Evolutionary conservation across 352 stramenopile genomes (phyloP), one percentile per base, ranked within the genome.

Genomic region (Phytopythium kandeliae): DNA sequence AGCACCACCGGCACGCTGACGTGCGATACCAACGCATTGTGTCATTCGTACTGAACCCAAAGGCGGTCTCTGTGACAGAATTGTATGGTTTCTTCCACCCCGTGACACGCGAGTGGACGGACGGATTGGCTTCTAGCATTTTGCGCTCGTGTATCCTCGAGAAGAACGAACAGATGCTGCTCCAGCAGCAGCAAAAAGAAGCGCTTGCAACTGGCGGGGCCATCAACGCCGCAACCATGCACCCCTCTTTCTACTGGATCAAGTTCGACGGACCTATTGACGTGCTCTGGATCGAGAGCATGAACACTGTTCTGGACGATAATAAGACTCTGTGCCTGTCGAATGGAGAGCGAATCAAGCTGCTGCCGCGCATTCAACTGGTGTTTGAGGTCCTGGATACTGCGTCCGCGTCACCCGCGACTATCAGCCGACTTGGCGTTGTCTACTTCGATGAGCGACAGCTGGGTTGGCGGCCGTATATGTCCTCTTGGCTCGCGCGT

Each of bases 381-480:
- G 49, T 98, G 2, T 97, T 98, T 57, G 92, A 98, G 67, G 89
- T 97, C 3, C 73, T 82, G 19, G 89, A 97, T 60, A 88, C 96
- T 1, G 71, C 73, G 4, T 89, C 88, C 4, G 92, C 92, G 5
- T 97, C 87, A 1, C 92, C 92, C 4, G 92, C 92, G 11, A 98
- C 92, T 16, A 89, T 98, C 10, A 96, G 84, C 41, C 81, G 89
- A 3, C 78, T 96, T 12, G 92, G 91, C 33, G 86, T 98, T 24
- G 73, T 98, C 9, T 97, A 97, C 60, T 95, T 97, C 51, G 70
- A 83, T 28, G 60, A 61, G 0, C 61, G 57, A 8, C 74, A 80
- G 30, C 61, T 95, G 3, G 78, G 76, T 1, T 93, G 83, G 81
- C 62, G 63, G 10, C 65, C 82, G 24, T 74, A 74, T 34, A 74